Percentiles rank a stretch among this genome's conserved stretches.
These are phyloP conservation scores for Diplodia seriata DNA, from an alignment of 2,329 filamentous ascomycete genomes.

Conservation along the genomic window DNA sequence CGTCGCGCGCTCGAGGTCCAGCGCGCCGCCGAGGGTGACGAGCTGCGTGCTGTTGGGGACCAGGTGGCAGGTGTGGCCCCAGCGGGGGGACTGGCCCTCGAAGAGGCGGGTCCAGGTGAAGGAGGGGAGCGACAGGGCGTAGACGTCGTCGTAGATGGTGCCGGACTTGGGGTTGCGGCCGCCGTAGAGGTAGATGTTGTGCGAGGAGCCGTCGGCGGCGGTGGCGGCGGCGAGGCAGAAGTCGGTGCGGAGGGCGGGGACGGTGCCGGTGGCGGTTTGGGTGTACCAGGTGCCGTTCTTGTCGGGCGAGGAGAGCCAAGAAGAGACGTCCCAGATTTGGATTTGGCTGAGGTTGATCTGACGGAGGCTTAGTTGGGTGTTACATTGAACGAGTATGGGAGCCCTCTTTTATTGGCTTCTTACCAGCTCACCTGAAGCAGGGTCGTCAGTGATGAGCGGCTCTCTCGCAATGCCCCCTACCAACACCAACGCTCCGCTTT, in stretches of 20 bases:
- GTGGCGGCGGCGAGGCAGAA: conserved; percentile 53
- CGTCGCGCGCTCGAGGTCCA: neutral
- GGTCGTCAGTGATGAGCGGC: neutral
- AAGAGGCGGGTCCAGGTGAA: conserved; percentile 55
- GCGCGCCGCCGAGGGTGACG: conserved; percentile 51
- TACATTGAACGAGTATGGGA: neutral
- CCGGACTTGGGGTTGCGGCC: conserved; percentile 50
- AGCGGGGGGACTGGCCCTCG: conserved; percentile 46
- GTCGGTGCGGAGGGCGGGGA: conserved; percentile 53
- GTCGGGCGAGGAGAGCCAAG: neutral
- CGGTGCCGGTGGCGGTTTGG: conserved; percentile 51
- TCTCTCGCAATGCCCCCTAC: conserved; percentile 5
- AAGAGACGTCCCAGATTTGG: conserved; percentile 13
- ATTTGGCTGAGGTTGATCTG: conserved; percentile 1
- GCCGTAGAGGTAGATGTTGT: conserved; percentile 59
- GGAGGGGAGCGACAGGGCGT: conserved; percentile 55
- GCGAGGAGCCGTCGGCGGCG: conserved; percentile 54
- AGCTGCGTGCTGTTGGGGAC: conserved; percentile 48
- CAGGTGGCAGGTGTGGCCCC: conserved; percentile 53
- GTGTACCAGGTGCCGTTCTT: conserved; percentile 49
- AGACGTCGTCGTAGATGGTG: conserved; percentile 52
- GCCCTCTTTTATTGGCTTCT: neutral
- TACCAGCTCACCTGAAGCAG: conserved; percentile 18
- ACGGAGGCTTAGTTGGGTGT: too few relatives aligned
- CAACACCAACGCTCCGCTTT: conserved; percentile 4